Conservation (phyloP, 345 rosid species). For the Corymbia maculata region DNA sequence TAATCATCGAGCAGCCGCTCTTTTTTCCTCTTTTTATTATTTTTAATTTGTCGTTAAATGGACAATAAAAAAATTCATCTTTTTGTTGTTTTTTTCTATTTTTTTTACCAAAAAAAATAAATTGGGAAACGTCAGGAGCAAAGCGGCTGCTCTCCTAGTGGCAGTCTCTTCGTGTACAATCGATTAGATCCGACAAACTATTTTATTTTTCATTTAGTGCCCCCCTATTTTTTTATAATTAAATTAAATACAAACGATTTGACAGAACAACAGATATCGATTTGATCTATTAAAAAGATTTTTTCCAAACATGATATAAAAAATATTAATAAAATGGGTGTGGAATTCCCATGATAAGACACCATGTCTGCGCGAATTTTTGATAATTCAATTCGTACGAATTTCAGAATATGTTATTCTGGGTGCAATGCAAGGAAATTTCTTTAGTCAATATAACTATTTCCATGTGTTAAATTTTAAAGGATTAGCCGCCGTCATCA, state of each 20-base stretch:
- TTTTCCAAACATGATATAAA: background rate
- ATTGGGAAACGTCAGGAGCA: background rate
- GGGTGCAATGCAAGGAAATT: background rate
- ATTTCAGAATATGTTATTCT: background rate
- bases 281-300: background rate
- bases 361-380: background rate
- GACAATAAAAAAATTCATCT: background rate
- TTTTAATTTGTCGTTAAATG: background rate
- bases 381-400: background rate
- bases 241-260: background rate
- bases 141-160: background rate
- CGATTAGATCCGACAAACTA: background rate
- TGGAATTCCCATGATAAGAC: background rate
- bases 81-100: too few relatives aligned
- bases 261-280: background rate
- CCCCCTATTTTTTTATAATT: background rate
- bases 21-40: background rate
- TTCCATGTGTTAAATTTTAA: background rate
- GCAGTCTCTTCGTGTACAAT: background rate
- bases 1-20: background rate
- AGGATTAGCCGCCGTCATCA: too few relatives aligned
- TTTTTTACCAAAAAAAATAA: background rate
- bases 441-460: background rate
- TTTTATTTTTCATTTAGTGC: background rate
- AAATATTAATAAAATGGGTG: background rate